Base-by-base conservation (phyloP, 2,329 filamentous ascomycete species). In the Cercospora brassicicola region DNA sequence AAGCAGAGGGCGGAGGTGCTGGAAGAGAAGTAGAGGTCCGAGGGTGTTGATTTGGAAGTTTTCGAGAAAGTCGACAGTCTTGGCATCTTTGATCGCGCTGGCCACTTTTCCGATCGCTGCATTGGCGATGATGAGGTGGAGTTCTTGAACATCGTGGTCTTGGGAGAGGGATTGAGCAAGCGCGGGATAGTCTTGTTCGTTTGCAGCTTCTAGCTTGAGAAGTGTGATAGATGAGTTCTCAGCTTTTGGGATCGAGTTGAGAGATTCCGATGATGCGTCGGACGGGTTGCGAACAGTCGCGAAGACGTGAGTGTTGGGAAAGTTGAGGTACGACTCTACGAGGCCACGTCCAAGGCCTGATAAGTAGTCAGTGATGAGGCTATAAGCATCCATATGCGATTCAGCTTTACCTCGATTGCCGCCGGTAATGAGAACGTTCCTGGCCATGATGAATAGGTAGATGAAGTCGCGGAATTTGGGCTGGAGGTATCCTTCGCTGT, bases 81-180 rank as follows among this genome's bases (percentile, higher is more conserved):
- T 39, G 23, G 45, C 28, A 4, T 62, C 15, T 3, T 30, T 18
- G 36, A 36, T 15, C 10, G 18, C 4, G 42, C 10, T 20, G 8
- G 39, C 48, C 45, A 53, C 45, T 5, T 62, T 31, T 2, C 11
- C 13, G 15, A 68, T 56, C 9, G 51, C 67, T 30, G 67, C 63
- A 20, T 69, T 69, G 4, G 64, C 67, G 56, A 69, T 66, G 51
- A 66, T 45, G 42, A 63, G 51, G 55, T 66, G 53, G 20, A 68
- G 51, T 20, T 48, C n/a, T 4, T 48, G 56, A 9, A 68, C 59
- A 33, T 51, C 31, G 62, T 59, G 55, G n/a, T 39, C 18, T 5
- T 61, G 20, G 20, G 2, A 18, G 30, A 66, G 64, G 18, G 31
- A 20, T n/a, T 36, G 7, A 30, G 31, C 48, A 23, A 61, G 30